phyloP scores from a whole-genome alignment of 2,329 filamentous ascomycete genomes.

The Pseudogymnoascus sp. region DNA sequence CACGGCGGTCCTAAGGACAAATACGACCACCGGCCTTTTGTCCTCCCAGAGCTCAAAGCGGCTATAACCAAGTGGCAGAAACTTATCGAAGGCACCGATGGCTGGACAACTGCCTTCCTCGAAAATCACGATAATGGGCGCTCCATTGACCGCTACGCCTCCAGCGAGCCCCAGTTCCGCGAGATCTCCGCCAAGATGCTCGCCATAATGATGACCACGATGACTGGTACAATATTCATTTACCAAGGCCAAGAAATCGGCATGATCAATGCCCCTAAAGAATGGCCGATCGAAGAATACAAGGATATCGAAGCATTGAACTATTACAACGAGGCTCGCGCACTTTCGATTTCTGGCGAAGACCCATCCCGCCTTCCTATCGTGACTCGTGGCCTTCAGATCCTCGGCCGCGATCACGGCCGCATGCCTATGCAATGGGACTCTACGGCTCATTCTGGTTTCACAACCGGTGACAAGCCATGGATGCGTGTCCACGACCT shows the following conservation, averaged over 20 bases:
- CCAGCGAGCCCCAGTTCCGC: conserved; percentile 19
- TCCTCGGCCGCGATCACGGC: conserved; percentile 57
- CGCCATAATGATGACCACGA: conserved; percentile 41
- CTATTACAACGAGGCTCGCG: conserved; percentile 40
- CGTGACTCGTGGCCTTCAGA: conserved; percentile 39
- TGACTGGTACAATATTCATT: conserved; percentile 49
- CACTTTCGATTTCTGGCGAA: conserved; percentile 35
- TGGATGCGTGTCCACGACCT: conserved; percentile 57
- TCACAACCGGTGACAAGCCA: conserved; percentile 46
- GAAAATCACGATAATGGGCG: conserved; percentile 59
- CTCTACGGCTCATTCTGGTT: conserved; percentile 49
- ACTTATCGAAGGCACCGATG: conserved; percentile 45
- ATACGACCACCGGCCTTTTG: conserved; percentile 39
- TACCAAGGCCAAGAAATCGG: conserved; percentile 56
- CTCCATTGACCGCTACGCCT: conserved; percentile 43
- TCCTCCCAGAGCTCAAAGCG: conserved; percentile 41
- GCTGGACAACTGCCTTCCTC: conserved; percentile 53
- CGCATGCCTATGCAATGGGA: conserved; percentile 65
- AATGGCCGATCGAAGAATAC: conserved; percentile 44
- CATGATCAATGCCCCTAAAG: conserved; percentile 48
- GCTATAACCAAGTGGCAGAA: conserved; percentile 44
- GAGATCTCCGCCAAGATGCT: conserved; percentile 42
- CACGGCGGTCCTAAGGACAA: conserved; percentile 50
- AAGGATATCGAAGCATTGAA: conserved; percentile 44
- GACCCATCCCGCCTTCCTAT: not conserved